A percentile compares a stretch with the other conserved stretches of the same genome.
Conservation (phyloP, 371 early-diverging fungal genomes). For the Lichtheimia hyalospora region DNA sequence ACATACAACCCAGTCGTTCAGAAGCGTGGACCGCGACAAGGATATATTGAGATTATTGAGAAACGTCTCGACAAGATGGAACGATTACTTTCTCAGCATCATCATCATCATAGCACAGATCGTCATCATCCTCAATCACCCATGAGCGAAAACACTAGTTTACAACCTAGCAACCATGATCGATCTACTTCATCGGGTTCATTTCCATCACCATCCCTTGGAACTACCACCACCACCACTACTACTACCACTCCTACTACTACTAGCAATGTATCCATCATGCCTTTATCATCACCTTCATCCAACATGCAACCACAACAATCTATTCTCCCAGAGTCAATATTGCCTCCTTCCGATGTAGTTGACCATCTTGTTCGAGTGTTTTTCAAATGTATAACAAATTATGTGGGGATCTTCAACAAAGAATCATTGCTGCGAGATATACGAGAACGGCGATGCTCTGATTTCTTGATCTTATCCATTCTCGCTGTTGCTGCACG, state of each 20-base stretch:
- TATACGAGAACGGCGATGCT: slow-evolving; percentile 24
- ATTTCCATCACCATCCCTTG: neutral
- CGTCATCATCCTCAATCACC: neutral
- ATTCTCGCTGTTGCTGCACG: slow-evolving; percentile 42
- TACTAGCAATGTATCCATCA: too few species aligned
- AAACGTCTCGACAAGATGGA: slow-evolving; percentile 74
- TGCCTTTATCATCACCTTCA: too few species aligned
- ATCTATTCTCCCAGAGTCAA: neutral
- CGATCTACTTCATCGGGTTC: neutral
- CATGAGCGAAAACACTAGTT: too few species aligned
- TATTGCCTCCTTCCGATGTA: slow-evolving; percentile 38
- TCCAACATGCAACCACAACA: neutral
- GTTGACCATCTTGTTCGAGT: slow-evolving; percentile 54
- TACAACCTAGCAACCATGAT: neutral
- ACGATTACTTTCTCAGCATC: slow-evolving; percentile 14
- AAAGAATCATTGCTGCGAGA: slow-evolving; percentile 26
- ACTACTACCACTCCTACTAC: too few species aligned
- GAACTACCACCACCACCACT: too few species aligned
- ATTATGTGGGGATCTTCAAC: slow-evolving; percentile 53
- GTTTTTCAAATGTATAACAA: slow-evolving; percentile 51
- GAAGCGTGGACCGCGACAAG: slow-evolving; percentile 79
- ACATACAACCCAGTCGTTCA: slow-evolving; percentile 71
- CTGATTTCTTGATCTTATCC: slow-evolving; percentile 36
- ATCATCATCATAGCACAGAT: neutral
- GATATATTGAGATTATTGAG: slow-evolving; percentile 77